Conservation (phyloP, 2,329 filamentous ascomycete genomes). For the Cercospora sp. region DNA sequence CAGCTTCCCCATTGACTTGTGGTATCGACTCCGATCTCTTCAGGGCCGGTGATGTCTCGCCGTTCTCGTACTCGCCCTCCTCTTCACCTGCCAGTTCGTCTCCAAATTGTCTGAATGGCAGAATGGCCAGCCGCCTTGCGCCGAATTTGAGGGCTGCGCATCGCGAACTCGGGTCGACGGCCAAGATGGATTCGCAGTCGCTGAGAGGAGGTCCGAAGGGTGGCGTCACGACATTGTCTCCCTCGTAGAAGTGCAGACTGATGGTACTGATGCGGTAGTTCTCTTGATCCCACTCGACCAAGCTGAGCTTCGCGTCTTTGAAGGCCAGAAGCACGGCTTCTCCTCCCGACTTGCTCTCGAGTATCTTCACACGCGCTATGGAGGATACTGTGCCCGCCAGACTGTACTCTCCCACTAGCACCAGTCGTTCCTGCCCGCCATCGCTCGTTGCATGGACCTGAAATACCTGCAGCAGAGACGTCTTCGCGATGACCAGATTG, state of each 20-base stretch:
- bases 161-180: conserved; percentile 85
- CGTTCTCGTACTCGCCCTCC: conserved; percentile 72
- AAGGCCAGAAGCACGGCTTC: conserved; percentile 82
- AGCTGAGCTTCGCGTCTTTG: conserved; percentile 86
- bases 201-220: conserved; percentile 78
- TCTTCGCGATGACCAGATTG: conserved; percentile 89
- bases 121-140: conserved; percentile 80
- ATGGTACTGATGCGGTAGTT: conserved; percentile 77
- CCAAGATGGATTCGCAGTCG: conserved; percentile 76
- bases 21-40: conserved; percentile 27
- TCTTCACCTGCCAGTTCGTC: conserved; percentile 76
- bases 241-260: conserved; percentile 97
- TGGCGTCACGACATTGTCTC: conserved; percentile 63
- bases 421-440: conserved; percentile 68
- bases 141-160: conserved; percentile 96
- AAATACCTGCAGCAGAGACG: conserved; percentile 91
- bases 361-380: conserved; percentile 72
- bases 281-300: conserved; percentile 90
- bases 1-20: conserved; percentile 41
- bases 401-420: conserved; percentile 70
- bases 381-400: conserved; percentile 83
- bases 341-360: conserved; percentile 73
- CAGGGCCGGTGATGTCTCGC: conserved; percentile 43
- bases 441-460: conserved; percentile 39
- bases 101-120: conserved; percentile 83